Evolutionary conservation across 2,329 filamentous ascomycete species (phyloP).

Genomic region (Calonectria montana): DNA sequence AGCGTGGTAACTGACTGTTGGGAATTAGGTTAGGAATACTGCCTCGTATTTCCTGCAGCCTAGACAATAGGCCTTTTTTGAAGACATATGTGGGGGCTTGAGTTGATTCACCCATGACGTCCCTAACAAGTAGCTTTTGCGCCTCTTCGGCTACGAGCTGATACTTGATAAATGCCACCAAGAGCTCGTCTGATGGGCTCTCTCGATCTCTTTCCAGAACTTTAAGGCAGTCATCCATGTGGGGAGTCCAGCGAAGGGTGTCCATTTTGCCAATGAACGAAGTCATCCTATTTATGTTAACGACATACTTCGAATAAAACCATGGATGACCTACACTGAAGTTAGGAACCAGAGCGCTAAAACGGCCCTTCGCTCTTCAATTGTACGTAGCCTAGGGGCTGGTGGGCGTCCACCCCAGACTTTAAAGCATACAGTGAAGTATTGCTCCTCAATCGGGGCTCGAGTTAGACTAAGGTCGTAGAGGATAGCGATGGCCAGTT

Average conservation of each 20-base stretch:
- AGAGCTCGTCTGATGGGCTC: conserved; percentile 59
- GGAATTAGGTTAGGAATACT: conserved; percentile 35
- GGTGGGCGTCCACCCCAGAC: conserved; percentile 45
- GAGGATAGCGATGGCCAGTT: conserved; percentile 56
- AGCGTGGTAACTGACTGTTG: conserved; percentile 40
- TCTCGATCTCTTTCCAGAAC: conserved; percentile 59
- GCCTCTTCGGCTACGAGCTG: conserved; percentile 56
- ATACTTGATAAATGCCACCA: conserved; percentile 51
- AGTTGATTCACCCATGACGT: conserved; percentile 41
- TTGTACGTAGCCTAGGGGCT: conserved; percentile 51
- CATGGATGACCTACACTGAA: conserved; percentile 46
- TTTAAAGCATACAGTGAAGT: conserved; percentile 51
- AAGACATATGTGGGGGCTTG: conserved; percentile 48
- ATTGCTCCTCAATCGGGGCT: conserved; percentile 49
- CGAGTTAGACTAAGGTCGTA: conserved; percentile 60
- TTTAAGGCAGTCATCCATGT: conserved; percentile 68
- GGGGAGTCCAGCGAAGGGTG: conserved; percentile 65
- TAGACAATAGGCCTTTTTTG: conserved; percentile 45
- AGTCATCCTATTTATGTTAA: conserved; percentile 44
- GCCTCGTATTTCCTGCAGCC: conserved; percentile 42
- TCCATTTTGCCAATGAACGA: conserved; percentile 60
- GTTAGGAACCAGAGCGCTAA: conserved; percentile 59
- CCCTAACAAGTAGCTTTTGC: conserved; percentile 45
- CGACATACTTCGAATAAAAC: not conserved
- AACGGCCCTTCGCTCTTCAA: conserved; percentile 62